Evolutionary conservation across 352 stramenopile species (phyloP).

Genomic region (Phytophthora colocasiae): DNA sequence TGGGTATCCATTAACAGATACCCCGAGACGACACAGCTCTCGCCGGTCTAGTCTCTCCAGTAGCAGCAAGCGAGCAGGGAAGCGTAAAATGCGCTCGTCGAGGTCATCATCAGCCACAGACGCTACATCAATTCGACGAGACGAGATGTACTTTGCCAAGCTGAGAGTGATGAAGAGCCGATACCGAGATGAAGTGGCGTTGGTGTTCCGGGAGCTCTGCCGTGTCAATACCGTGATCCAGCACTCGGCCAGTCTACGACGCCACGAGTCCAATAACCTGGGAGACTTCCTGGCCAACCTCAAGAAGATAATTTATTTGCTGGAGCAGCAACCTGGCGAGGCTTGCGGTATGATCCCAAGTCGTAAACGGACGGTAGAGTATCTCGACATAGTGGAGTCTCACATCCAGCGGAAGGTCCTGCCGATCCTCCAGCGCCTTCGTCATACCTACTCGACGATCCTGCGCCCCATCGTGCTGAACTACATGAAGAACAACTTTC

Average conservation of each 20-base stretch:
- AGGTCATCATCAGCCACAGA: constrained; percentile 12
- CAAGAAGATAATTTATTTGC: constrained; percentile 92
- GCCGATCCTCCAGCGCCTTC: constrained; percentile 78
- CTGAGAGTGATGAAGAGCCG: constrained; percentile 72
- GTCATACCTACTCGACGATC: constrained; percentile 84
- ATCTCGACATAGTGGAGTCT: constrained; percentile 83
- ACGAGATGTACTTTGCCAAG: constrained; percentile 75
- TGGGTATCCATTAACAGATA: constrained; percentile 6
- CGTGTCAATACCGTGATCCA: constrained; percentile 85
- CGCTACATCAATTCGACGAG: constrained; percentile 27
- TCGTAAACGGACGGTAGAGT: constrained; percentile 77
- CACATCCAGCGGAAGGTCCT: constrained; percentile 88
- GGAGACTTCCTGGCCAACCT: constrained; percentile 85
- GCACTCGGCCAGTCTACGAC: constrained; percentile 73
- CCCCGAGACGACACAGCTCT: constrained; percentile 17
- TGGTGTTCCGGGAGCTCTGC: constrained; percentile 84
- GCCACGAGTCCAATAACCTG: constrained; percentile 84
- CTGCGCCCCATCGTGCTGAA: constrained; percentile 79
- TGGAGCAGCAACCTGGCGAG: constrained; percentile 82
- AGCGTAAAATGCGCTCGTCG: constrained; percentile 33
- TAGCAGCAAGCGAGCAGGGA: constrained; percentile 34
- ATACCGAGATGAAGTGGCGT: constrained; percentile 82
- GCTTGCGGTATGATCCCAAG: constrained; percentile 76
- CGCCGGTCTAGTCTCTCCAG: constrained; percentile 17
- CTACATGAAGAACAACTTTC: constrained; percentile 75